Percentiles rank a stretch among this genome's conserved stretches.
phyloP scores from a whole-genome alignment of 352 stramenopile species.

The Globisporangium parvum region DNA sequence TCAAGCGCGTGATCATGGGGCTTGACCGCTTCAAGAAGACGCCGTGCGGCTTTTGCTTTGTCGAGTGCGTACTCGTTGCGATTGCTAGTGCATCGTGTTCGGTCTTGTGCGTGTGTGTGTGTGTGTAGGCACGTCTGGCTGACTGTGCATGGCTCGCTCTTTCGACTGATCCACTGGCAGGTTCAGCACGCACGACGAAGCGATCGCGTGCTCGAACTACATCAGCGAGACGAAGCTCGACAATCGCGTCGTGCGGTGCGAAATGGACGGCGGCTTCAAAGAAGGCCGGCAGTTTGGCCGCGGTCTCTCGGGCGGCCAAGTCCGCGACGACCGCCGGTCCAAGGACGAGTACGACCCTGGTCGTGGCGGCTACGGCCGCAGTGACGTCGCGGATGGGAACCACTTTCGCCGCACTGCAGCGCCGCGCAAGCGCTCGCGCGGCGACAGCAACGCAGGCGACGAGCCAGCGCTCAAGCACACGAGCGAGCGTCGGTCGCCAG shows the following conservation, averaged over 20 bases:
- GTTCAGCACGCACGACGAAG: slow-evolving; percentile 67
- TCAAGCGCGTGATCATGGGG: slow-evolving; percentile 94
- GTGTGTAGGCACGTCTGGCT: background rate
- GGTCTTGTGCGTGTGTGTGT: background rate
- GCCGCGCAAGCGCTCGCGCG: slow-evolving; percentile 48
- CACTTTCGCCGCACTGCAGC: slow-evolving; percentile 60
- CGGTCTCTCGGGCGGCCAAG: slow-evolving; percentile 75
- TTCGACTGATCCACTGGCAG: slow-evolving; percentile 11
- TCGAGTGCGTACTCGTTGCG: slow-evolving; percentile 73
- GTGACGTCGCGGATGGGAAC: slow-evolving; percentile 47
- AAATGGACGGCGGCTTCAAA: slow-evolving; percentile 85
- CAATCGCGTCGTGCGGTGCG: slow-evolving; percentile 81
- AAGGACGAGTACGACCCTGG: slow-evolving; percentile 84
- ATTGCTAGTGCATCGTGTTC: background rate
- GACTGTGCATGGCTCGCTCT: no score
- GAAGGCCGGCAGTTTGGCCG: slow-evolving; percentile 85
- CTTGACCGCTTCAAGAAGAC: slow-evolving; percentile 95
- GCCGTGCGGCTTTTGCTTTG: slow-evolving; percentile 97
- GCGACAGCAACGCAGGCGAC: slow-evolving; percentile 36
- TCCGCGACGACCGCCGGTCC: slow-evolving; percentile 77
- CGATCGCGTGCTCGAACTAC: slow-evolving; percentile 72
- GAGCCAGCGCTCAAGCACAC: slow-evolving; percentile 36
- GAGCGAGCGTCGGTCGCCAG: slow-evolving; percentile 21
- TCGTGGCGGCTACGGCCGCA: slow-evolving; percentile 70
- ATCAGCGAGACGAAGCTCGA: slow-evolving; percentile 86